A percentile compares a stretch with the other conserved stretches of the same genome.
Conservation (phyloP, 2,329 filamentous ascomycete genomes). For the Aspergillus amoenus region DNA sequence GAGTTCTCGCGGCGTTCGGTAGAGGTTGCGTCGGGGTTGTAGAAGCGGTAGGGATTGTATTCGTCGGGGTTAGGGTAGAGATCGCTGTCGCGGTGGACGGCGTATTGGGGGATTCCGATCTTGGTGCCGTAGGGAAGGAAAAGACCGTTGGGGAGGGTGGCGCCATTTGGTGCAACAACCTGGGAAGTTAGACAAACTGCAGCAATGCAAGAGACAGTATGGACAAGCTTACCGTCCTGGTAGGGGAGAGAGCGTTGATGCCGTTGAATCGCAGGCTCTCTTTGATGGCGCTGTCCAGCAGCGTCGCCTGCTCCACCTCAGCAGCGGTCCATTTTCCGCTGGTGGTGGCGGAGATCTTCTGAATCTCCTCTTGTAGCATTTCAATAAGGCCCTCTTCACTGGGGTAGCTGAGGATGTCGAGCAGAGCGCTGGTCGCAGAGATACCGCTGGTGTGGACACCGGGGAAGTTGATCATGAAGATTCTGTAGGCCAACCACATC, state of each 20-base stretch:
- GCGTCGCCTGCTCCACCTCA: slow-evolving; percentile 4
- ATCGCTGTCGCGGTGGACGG: slow-evolving; percentile 16
- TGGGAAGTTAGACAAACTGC: not conserved
- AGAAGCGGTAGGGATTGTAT: slow-evolving; percentile 17
- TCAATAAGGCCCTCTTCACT: not conserved
- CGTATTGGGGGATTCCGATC: slow-evolving; percentile 16
- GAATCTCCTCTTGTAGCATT: slow-evolving; percentile 8
- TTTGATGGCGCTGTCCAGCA: slow-evolving; percentile 15
- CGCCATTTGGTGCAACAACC: slow-evolving; percentile 12
- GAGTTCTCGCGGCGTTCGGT: slow-evolving; percentile 3
- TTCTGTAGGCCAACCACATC: slow-evolving; percentile 16
- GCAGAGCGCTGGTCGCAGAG: slow-evolving; percentile 13
- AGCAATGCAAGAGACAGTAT: too few relatives aligned
- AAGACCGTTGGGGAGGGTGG: slow-evolving; percentile 9
- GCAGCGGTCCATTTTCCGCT: slow-evolving; percentile 10
- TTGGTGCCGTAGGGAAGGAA: slow-evolving; percentile 15
- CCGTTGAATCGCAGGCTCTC: slow-evolving; percentile 16
- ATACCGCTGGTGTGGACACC: slow-evolving; percentile 17
- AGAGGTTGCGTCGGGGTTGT: not conserved
- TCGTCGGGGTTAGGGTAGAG: slow-evolving; percentile 10
- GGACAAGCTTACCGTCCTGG: slow-evolving; percentile 3
- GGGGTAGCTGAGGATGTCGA: slow-evolving; percentile 12
- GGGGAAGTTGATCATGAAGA: slow-evolving; percentile 19
- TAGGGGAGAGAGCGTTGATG: slow-evolving; percentile 16
- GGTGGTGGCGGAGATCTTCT: slow-evolving; percentile 1